Percentiles rank a stretch among this genome's conserved stretches.
These are phyloP conservation scores for Saccharomycopsis guyanensis DNA, from an alignment of 805 yeast genomes.

Conservation along the genomic window DNA sequence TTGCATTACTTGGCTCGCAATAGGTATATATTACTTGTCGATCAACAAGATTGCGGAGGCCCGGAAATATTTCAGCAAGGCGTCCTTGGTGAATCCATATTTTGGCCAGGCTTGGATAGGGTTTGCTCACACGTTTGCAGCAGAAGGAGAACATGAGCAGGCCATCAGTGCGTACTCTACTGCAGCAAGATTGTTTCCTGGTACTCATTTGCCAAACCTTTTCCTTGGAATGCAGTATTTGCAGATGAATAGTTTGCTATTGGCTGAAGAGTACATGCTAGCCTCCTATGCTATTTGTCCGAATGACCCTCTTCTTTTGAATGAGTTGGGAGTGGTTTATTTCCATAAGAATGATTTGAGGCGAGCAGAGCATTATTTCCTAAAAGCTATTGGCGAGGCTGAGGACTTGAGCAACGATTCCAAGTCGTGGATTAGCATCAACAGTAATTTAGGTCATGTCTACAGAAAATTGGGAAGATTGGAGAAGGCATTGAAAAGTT, in stretches of 20 bases:
- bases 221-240: slow-evolving; percentile 95
- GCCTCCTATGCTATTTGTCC: slow-evolving; percentile 74
- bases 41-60: slow-evolving; percentile 73
- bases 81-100: slow-evolving; percentile 80
- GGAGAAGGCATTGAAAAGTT: slow-evolving; percentile 64
- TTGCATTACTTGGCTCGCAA: slow-evolving; percentile 85
- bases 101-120: slow-evolving; percentile 98
- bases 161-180: slow-evolving; percentile 96
- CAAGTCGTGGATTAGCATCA: slow-evolving; percentile 77
- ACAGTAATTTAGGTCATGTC: slow-evolving; percentile 83
- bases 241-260: slow-evolving; percentile 71
- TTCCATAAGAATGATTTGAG: slow-evolving; percentile 65
- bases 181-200: slow-evolving; percentile 85
- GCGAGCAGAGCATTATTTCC: slow-evolving; percentile 64
- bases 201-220: slow-evolving; percentile 81
- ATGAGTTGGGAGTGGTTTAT: slow-evolving; percentile 88
- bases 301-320: slow-evolving; percentile 77
- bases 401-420: slow-evolving; percentile 66
- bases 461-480: slow-evolving; percentile 58
- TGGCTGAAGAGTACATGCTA: slow-evolving; percentile 80
- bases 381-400: slow-evolving; percentile 65
- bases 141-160: slow-evolving; percentile 98
- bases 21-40: slow-evolving; percentile 81
- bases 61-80: slow-evolving; percentile 77
- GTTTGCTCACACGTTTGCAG: slow-evolving; percentile 95